phyloP scores from a whole-genome alignment of 2,329 filamentous ascomycete genomes.

The Daldinia eschscholtzii region DNA sequence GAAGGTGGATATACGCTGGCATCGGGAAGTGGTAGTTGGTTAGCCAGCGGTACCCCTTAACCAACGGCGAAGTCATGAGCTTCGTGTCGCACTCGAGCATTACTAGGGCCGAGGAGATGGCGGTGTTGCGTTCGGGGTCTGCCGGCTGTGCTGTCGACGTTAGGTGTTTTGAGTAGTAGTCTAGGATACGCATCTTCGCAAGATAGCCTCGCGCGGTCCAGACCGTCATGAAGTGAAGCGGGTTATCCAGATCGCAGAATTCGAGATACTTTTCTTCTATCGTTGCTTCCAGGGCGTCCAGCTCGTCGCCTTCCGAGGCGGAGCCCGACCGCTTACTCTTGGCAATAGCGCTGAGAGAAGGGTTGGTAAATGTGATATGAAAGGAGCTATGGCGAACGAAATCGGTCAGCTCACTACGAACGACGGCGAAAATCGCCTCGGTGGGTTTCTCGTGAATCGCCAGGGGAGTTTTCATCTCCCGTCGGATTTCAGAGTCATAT shows the following conservation, averaged over 20 bases:
- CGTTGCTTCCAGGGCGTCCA: constrained; percentile 55
- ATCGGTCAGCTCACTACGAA: constrained; percentile 58
- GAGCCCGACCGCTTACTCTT: constrained; percentile 29
- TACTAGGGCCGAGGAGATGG: not conserved
- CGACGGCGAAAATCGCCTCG: constrained; percentile 58
- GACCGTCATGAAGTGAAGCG: constrained; percentile 58
- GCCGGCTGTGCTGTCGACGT: constrained; percentile 35
- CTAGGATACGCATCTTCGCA: constrained; percentile 63
- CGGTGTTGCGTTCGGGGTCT: not conserved
- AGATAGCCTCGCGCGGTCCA: constrained; percentile 58
- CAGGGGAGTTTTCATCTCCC: constrained; percentile 56
- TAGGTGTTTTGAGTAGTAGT: constrained; percentile 56
- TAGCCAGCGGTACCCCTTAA: constrained; percentile 56
- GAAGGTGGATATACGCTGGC: constrained; percentile 57
- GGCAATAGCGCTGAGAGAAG: constrained; percentile 50
- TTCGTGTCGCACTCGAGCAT: constrained; percentile 8
- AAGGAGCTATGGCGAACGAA: constrained; percentile 53
- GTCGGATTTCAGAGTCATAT: constrained; percentile 61
- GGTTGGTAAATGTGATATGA: constrained; percentile 54
- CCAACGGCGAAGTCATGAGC: constrained; percentile 47
- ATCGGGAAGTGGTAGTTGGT: constrained; percentile 56
- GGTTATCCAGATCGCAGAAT: constrained; percentile 55
- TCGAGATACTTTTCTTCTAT: constrained; percentile 63
- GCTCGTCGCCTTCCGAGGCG: not conserved
- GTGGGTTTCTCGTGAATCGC: constrained; percentile 50